Evolutionary conservation across 2,329 filamentous ascomycete species (phyloP).

Genomic region (Cladosporium sp.): DNA sequence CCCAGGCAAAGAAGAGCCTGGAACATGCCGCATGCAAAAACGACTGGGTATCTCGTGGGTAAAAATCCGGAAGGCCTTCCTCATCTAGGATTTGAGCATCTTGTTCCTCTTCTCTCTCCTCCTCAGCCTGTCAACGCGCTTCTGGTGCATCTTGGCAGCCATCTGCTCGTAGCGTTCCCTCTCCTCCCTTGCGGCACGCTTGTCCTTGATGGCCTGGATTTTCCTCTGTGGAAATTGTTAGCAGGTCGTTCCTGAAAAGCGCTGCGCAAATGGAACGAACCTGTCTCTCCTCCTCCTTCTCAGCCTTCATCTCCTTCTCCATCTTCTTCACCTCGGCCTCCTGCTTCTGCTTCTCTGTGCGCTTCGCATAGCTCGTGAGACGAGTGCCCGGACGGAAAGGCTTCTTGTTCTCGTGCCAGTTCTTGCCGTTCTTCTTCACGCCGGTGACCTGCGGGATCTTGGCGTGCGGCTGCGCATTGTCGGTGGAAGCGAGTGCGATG

Average conservation of each 20-base stretch:
- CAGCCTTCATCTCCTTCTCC: slow-evolving; percentile 92
- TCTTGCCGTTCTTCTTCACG: slow-evolving; percentile 88
- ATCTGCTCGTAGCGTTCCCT: slow-evolving; percentile 87
- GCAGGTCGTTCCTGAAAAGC: slow-evolving; percentile 2
- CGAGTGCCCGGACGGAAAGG: slow-evolving; percentile 79
- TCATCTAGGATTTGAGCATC: slow-evolving; percentile 48
- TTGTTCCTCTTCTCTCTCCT: slow-evolving; percentile 96
- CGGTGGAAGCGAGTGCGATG: slow-evolving; percentile 26
- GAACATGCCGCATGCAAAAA: no score
- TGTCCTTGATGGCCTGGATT: slow-evolving; percentile 76
- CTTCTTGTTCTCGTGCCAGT: slow-evolving; percentile 80
- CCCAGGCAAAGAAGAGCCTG: no score
- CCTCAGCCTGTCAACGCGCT: slow-evolving; percentile 87
- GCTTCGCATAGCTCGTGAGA: slow-evolving; percentile 71
- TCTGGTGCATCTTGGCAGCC: slow-evolving; percentile 96
- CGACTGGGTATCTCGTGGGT: not conserved
- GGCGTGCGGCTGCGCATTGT: slow-evolving; percentile 29
- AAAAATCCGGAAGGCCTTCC: not conserved
- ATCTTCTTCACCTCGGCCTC: slow-evolving; percentile 78
- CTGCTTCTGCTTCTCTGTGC: slow-evolving; percentile 62
- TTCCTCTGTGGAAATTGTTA: slow-evolving; percentile 51
- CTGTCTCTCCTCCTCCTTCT: slow-evolving; percentile 84
- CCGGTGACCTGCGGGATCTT: slow-evolving; percentile 36
- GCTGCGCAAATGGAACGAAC: slow-evolving; percentile 42
- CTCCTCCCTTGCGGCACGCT: slow-evolving; percentile 82